Conservation (phyloP, 2,329 filamentous ascomycete genomes). For the Chaetomiaceae sp. region DNA sequence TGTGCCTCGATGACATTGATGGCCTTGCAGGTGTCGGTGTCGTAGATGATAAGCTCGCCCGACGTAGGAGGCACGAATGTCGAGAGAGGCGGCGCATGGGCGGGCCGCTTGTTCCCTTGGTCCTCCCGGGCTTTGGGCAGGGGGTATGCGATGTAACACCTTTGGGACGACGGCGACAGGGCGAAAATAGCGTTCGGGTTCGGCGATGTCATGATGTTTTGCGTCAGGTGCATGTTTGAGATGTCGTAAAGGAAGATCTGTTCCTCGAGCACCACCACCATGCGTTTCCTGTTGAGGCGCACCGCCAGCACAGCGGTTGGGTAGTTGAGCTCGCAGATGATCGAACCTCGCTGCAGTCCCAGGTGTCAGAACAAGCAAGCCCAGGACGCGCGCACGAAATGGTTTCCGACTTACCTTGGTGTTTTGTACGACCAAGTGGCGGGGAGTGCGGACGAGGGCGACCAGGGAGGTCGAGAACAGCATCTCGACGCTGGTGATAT, state of each 20-base stretch:
- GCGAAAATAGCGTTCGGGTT: conserved; percentile 90
- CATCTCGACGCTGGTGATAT: conserved; percentile 97
- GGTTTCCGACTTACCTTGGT: conserved; percentile 65
- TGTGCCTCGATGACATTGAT: conserved; percentile 96
- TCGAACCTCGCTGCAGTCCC: conserved; percentile 56
- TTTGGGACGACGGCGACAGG: conserved; percentile 88
- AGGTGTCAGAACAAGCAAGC: not conserved
- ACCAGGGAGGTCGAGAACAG: conserved; percentile 97
- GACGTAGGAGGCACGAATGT: conserved; percentile 78
- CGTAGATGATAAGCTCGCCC: conserved; percentile 89
- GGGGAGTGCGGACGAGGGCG: conserved; percentile 84
- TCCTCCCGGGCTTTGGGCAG: conserved; percentile 70
- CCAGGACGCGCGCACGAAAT: not conserved
- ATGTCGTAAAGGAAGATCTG: conserved; percentile 99
- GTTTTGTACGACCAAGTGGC: conserved; percentile 92
- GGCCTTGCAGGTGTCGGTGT: conserved; percentile 82
- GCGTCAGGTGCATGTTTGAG: conserved; percentile 92
- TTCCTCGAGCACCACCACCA: conserved; percentile 90
- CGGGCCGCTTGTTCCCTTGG: conserved; percentile 55
- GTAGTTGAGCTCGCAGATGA: conserved; percentile 98
- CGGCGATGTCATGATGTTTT: conserved; percentile 88
- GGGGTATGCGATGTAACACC: conserved; percentile 93
- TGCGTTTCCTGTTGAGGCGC: conserved; percentile 85
- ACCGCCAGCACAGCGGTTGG: conserved; percentile 94
- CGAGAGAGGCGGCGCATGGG: conserved; percentile 78